These are phyloP conservation scores for Schrenkiella parvula DNA, from an alignment of 345 rosid genomes.

Conservation along the genomic window DNA sequence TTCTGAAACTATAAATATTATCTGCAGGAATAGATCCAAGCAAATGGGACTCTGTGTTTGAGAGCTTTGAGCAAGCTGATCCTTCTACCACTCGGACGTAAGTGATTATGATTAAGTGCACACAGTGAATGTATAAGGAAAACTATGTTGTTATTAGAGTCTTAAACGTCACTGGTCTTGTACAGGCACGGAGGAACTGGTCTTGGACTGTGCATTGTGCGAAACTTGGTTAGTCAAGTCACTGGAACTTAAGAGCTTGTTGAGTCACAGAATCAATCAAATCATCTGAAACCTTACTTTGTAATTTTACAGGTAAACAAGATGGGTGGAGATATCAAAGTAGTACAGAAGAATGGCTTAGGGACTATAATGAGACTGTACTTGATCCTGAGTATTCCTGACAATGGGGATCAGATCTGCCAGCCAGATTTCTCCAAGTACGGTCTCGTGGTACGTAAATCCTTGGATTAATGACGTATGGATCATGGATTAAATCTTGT, in stretches of 20 bases:
- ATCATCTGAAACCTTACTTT: background rate
- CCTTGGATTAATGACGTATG: background rate
- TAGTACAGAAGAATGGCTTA: conserved; percentile 68
- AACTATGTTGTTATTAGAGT: background rate
- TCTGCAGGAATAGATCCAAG: conserved; percentile 81
- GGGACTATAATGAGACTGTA: conserved; percentile 82
- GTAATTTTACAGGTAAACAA: conserved; percentile 59
- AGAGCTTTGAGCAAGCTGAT: conserved; percentile 99
- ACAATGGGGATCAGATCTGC: conserved; percentile 42
- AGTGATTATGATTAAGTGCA: conserved; percentile 25
- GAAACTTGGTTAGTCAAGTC: conserved; percentile 72
- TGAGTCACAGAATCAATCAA: background rate
- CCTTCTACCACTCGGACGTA: conserved; percentile 95
- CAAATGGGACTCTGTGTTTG: conserved; percentile 99
- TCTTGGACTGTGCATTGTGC: conserved; percentile 92
- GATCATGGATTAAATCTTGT: background rate
- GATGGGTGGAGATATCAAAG: conserved; percentile 98
- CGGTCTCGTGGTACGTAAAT: conserved; percentile 44
- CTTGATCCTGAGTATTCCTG: conserved; percentile 60
- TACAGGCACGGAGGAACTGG: conserved; percentile 99
- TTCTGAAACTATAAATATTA: background rate
- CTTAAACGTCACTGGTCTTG: conserved; percentile 6
- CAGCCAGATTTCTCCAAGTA: conserved; percentile 55
- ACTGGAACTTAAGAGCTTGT: background rate
- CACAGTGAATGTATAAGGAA: background rate